Conservation (phyloP, 352 stramenopile species). For the Pythium apleroticum region DNA sequence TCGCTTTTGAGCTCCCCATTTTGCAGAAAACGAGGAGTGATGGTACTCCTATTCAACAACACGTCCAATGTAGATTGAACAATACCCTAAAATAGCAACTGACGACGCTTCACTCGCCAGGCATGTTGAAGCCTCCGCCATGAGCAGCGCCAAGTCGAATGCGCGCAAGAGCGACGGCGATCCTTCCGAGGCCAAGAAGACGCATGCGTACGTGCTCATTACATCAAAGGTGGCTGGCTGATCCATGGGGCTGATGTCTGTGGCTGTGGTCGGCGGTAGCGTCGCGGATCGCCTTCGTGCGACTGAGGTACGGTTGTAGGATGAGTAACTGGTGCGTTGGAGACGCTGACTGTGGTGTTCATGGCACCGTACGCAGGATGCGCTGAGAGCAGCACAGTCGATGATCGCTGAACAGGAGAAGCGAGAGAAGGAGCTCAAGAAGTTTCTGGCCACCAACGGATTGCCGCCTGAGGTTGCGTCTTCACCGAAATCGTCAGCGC, state of each 20-base stretch:
- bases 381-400: slow-evolving; percentile 44
- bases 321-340: no score
- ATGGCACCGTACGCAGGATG: slow-evolving; percentile 34
- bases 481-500: background rate
- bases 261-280: slow-evolving; percentile 18
- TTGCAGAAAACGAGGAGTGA: slow-evolving; percentile 9
- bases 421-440: slow-evolving; percentile 56
- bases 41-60: slow-evolving; percentile 1
- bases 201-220: background rate
- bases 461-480: slow-evolving; percentile 30
- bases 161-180: background rate
- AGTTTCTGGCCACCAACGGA: slow-evolving; percentile 45
- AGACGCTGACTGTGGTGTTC: background rate
- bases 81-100: slow-evolving; percentile 1
- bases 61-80: background rate
- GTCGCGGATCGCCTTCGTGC: slow-evolving; percentile 49
- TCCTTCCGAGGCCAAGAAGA: background rate
- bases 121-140: background rate
- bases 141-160: slow-evolving; percentile 1
- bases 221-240: background rate
- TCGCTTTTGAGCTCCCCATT: slow-evolving; percentile 1
- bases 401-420: slow-evolving; percentile 66
- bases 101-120: background rate
- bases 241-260: background rate
- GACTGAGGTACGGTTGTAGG: slow-evolving; percentile 38